These are phyloP conservation scores for Rhododendron mucronatum DNA, from an alignment of 148 eudicot species.

Conservation along the genomic window DNA sequence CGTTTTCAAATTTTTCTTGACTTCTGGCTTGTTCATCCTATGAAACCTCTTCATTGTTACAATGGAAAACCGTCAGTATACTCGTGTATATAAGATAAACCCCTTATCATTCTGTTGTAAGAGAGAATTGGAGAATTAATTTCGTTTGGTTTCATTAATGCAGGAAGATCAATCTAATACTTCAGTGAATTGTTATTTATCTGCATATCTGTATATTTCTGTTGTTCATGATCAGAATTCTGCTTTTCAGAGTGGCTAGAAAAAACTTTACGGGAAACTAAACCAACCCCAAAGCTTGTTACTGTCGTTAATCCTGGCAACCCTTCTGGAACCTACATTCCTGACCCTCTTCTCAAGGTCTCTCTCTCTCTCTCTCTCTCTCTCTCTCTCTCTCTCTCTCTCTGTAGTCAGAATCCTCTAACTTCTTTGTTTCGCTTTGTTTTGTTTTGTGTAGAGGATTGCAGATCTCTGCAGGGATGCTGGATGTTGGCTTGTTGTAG, in stretches of 20 bases:
- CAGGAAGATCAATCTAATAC: background rate
- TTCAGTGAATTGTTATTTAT: background rate
- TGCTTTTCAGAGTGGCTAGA: slow-evolving; percentile 79
- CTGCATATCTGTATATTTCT: background rate
- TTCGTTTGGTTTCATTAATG: background rate
- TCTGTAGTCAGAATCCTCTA: slow-evolving; percentile 9
- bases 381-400: slow-evolving; percentile 24
- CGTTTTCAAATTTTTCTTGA: background rate
- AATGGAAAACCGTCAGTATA: background rate
- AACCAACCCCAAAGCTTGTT: slow-evolving; percentile 96
- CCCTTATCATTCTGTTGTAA: background rate
- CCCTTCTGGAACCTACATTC: slow-evolving; percentile 96
- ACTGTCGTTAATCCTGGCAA: slow-evolving; percentile 99
- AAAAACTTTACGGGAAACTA: slow-evolving; percentile 50
- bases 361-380: slow-evolving; percentile 20
- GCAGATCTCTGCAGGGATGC: slow-evolving; percentile 76
- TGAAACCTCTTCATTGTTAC: background rate
- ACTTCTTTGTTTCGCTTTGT: slow-evolving; percentile 14
- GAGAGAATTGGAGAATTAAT: background rate
- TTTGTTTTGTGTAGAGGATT: slow-evolving; percentile 56
- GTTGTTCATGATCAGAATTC: slow-evolving; percentile 1
- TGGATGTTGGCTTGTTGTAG: slow-evolving; percentile 96
- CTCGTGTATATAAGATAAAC: background rate
- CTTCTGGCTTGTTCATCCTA: background rate
- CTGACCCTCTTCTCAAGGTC: slow-evolving; percentile 89